phyloP scores from a whole-genome alignment of 495 filamentous ascomycete species.

The Polyplosphaeria fusca region DNA sequence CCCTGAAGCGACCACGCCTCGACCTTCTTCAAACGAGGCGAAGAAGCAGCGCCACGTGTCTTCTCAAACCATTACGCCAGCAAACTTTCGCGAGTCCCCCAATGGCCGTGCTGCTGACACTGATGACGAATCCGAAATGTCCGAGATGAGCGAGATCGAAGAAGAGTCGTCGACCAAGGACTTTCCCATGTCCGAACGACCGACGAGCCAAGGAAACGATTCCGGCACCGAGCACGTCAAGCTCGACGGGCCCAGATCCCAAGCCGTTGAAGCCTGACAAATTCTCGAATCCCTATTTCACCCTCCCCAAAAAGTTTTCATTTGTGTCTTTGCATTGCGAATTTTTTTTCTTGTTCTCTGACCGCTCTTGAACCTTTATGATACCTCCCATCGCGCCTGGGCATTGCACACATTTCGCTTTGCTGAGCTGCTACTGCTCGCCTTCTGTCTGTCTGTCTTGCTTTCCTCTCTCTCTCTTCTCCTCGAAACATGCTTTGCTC shows the following conservation, averaged over 20 bases:
- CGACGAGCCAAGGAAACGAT: conserved; percentile 13
- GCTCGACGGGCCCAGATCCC: conserved; percentile 8
- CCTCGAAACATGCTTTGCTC: no score
- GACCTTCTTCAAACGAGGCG: conserved; percentile 14
- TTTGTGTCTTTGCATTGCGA: no score
- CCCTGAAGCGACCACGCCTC: conserved; percentile 19
- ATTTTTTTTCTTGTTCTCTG: no score
- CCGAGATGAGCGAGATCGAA: conserved; percentile 25
- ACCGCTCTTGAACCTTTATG: no score
- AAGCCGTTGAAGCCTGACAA: conserved; percentile 28
- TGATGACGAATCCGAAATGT: conserved; percentile 13
- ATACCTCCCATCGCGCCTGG: no score
- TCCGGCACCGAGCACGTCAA: conserved; percentile 6
- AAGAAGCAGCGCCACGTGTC: conserved; percentile 29
- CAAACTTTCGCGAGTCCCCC: conserved; percentile 3
- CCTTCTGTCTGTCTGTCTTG: no score
- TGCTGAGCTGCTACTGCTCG: no score
- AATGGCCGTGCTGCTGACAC: conserved; percentile 16
- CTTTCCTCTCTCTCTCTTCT: no score
- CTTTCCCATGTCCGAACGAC: neutral
- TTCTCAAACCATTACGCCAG: conserved; percentile 28
- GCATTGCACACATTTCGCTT: no score
- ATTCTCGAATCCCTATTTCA: no score
- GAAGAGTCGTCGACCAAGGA: conserved; percentile 12
- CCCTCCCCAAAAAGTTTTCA: no score